phyloP scores from a whole-genome alignment of 805 yeast genomes.

The Blastobotrys chiropterorum region DNA sequence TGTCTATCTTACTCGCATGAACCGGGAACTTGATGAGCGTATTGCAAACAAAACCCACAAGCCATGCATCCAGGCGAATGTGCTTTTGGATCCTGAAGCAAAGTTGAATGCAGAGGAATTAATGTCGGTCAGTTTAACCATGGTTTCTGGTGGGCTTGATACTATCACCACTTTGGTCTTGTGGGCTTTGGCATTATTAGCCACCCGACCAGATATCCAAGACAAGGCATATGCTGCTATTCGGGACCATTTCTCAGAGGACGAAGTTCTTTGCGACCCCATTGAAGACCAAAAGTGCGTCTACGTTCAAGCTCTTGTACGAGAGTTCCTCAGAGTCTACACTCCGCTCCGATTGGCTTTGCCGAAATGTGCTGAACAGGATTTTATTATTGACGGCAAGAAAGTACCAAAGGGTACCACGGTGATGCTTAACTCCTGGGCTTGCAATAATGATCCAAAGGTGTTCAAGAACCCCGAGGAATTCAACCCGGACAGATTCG shows the following conservation, averaged over 20 bases:
- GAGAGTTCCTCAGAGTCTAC: constrained; percentile 58
- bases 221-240: constrained; percentile 3
- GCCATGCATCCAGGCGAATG: constrained; percentile 24
- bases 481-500: constrained; percentile 10
- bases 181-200: constrained; percentile 26
- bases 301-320: constrained; percentile 50
- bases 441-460: constrained; percentile 56
- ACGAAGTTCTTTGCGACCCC: constrained; percentile 38
- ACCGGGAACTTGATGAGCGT: constrained; percentile 12
- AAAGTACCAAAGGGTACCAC: constrained; percentile 50
- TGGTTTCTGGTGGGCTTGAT: constrained; percentile 8
- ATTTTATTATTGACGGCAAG: neutral
- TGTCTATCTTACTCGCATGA: constrained; percentile 13
- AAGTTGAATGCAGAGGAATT: constrained; percentile 12
- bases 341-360: constrained; percentile 63
- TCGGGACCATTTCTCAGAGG: constrained; percentile 28
- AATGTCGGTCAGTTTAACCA: constrained; percentile 5
- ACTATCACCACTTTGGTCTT: constrained; percentile 2
- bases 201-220: constrained; percentile 35
- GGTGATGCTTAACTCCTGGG: constrained; percentile 58
- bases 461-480: constrained; percentile 8
- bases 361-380: constrained; percentile 30
- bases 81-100: constrained; percentile 20
- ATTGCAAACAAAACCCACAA: constrained; percentile 14
- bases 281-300: constrained; percentile 23